Base-by-base conservation (phyloP, 2,329 filamentous ascomycete genomes). In the Sarocladium strictum region DNA sequence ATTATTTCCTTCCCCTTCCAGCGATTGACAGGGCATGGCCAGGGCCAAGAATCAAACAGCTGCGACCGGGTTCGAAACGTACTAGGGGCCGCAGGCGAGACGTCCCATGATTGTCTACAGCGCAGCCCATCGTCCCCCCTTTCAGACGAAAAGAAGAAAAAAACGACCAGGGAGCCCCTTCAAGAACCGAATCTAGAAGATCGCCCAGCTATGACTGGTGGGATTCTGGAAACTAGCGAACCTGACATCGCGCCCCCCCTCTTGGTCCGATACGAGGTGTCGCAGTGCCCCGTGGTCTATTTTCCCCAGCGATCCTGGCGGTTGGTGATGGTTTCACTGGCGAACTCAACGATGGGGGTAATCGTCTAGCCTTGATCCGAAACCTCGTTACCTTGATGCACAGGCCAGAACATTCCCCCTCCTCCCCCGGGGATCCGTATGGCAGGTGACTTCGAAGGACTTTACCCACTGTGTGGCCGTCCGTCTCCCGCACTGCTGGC, bases 81-180 rank as follows among this genome's bases (percentile, higher is more conserved):
- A 14, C 19, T 17, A 40, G 50, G 50, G 27, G 50, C 40, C 35
- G n/a, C n/a, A 35, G 50, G 40, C 50, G 50, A 53, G 35, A 53
- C 50, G 50, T 40, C 19, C 32, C 50, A 38, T 40, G 3, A 19
- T 19, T 27, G 50, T 29, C 40, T 53, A 27, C 50, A 53, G 23
- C 11, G 7, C 11, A 37, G 23, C 32, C 23, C 23, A 23, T 12
- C 9, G 41, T 10, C 41, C 35, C 43, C 43, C 27, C 27, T 19
- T 52, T 52, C 50, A 40, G 50, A 40, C 50, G 50, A 38, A 37
- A 27, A 50, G 41, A 26, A 47, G 12, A 29, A 24, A n/a, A 50
- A 50, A 50, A 15, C 11, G 29, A 19, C 11, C 12, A 27, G 24
- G 50, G 50, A 19, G 10, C n/a, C 50, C 10, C 5, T 6, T 3